These are phyloP conservation scores for Pachyrhizus erosus DNA, from an alignment of 306 rosid genomes.

Conservation along the genomic window DNA sequence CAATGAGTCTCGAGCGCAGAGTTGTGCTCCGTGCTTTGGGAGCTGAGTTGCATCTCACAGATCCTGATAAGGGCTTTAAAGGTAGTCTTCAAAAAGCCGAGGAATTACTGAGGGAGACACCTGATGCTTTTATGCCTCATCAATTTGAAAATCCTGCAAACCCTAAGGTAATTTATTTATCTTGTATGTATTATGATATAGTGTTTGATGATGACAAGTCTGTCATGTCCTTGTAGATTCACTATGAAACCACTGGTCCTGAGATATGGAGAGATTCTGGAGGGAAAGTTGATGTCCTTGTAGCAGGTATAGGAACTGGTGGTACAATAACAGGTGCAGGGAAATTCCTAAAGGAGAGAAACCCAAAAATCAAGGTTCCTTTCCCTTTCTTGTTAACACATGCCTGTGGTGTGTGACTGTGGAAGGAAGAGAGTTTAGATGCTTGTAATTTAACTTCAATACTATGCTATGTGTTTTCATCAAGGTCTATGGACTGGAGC, in stretches of 20 bases:
- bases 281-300: constrained; percentile 70
- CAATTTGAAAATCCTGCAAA: constrained; percentile 75
- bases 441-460: not conserved
- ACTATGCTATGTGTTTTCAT: constrained; percentile 3
- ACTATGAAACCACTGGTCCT: constrained; percentile 81
- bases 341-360: constrained; percentile 73
- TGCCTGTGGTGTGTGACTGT: not conserved
- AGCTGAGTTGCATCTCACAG: constrained; percentile 67
- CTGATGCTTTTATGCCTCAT: constrained; percentile 56
- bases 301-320: constrained; percentile 74
- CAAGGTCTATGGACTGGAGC: constrained; percentile 77
- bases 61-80: constrained; percentile 56
- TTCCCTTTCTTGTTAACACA: not conserved
- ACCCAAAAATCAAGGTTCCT: constrained; percentile 71
- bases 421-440: constrained; percentile 17
- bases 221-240: constrained; percentile 53
- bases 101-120: constrained; percentile 54
- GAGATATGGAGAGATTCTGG: constrained; percentile 84
- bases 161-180: constrained; percentile 33
- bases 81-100: constrained; percentile 58
- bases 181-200: not conserved
- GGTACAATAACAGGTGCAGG: constrained; percentile 76
- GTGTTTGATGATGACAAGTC: not conserved
- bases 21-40: constrained; percentile 70
- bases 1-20: constrained; percentile 69